phyloP scores from a whole-genome alignment of 1,284 basidiomycete species.

The Trichosporon sp. region DNA sequence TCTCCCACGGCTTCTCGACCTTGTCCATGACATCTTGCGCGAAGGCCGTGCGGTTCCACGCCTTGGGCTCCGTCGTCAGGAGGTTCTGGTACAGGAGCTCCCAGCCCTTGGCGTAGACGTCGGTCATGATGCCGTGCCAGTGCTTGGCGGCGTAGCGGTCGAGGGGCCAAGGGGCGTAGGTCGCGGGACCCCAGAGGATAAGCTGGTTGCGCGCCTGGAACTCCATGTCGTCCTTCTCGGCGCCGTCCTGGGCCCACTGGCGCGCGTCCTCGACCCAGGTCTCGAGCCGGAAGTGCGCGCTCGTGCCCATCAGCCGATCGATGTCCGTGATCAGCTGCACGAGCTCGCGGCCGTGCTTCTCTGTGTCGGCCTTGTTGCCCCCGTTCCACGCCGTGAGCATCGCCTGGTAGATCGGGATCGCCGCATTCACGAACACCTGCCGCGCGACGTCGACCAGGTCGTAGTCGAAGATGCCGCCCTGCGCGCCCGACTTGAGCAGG shows the following conservation, averaged over 20 bases:
- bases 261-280: conserved; percentile 50
- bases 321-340: conserved; percentile 47
- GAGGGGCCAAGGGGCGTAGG: conserved; percentile 38
- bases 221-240: conserved; percentile 31
- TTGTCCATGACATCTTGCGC: background rate
- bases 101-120: conserved; percentile 51
- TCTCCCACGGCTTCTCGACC: background rate
- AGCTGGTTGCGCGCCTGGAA: conserved; percentile 54
- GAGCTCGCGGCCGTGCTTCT: conserved; percentile 17
- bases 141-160: conserved; percentile 52
- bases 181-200: conserved; percentile 54
- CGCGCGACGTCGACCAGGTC: conserved; percentile 53
- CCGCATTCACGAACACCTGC: conserved; percentile 52
- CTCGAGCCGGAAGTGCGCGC: conserved; percentile 48
- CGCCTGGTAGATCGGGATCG: conserved; percentile 44
- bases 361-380: background rate
- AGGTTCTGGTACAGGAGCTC: conserved; percentile 33
- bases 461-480: conserved; percentile 44
- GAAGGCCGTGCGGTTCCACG: background rate
- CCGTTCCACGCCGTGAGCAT: conserved; percentile 12
- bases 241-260: conserved; percentile 38
- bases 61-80: background rate
- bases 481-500: conserved; percentile 45
- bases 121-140: conserved; percentile 52
- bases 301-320: conserved; percentile 48